phyloP scores from a whole-genome alignment of 139 green algal genomes.

The Picochlorum sp. region DNA sequence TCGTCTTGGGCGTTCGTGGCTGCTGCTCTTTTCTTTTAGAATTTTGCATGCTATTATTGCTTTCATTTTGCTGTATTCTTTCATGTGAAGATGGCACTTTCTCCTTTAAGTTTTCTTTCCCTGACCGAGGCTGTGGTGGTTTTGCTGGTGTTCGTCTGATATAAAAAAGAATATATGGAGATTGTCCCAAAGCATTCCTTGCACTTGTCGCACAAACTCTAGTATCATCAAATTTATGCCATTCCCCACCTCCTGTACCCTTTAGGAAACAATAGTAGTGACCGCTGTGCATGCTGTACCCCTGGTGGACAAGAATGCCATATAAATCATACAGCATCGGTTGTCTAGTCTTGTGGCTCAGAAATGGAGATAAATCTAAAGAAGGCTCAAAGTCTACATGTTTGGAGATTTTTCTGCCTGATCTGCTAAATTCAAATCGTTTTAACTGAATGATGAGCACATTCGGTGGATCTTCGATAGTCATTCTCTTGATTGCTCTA shows the following conservation, averaged over 20 bases:
- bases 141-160: conserved; percentile 12
- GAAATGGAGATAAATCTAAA: conserved; percentile 73
- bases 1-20: too few relatives aligned
- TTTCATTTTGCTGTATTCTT: too few relatives aligned
- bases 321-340: conserved; percentile 67
- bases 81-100: not conserved
- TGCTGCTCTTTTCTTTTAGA: too few relatives aligned
- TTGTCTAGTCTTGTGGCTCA: conserved; percentile 13
- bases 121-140: not conserved
- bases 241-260: conserved; percentile 52
- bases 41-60: too few relatives aligned
- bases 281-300: conserved; percentile 66
- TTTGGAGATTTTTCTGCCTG: conserved; percentile 72
- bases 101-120: not conserved
- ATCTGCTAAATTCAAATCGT: conserved; percentile 72
- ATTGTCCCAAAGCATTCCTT: conserved; percentile 64
- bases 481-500: conserved; percentile 66
- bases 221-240: conserved; percentile 80
- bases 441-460: conserved; percentile 85
- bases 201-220: conserved; percentile 48
- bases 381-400: conserved; percentile 61
- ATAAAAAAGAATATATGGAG: conserved; percentile 97
- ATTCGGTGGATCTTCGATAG: conserved; percentile 63
- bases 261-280: conserved; percentile 87
- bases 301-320: conserved; percentile 81